These are phyloP conservation scores for Hordeum marinum DNA, from an alignment of 176 grass and related monocot genomes.

Conservation along the genomic window DNA sequence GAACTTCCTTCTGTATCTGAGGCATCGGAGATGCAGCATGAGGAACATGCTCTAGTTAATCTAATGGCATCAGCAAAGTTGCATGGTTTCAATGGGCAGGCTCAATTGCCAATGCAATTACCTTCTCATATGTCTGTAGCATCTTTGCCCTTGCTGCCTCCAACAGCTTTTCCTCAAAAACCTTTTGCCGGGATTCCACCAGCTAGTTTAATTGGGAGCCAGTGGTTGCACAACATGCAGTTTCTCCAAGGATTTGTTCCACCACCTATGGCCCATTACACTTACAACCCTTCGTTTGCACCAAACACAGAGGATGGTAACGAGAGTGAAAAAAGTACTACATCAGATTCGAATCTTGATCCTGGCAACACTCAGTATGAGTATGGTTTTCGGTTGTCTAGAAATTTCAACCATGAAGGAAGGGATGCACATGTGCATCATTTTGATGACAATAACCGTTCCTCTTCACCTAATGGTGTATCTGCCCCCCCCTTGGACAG, in stretches of 20 bases:
- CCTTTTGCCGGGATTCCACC: slow-evolving; percentile 54
- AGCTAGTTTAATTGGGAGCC: slow-evolving; percentile 44
- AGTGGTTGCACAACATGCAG: slow-evolving; percentile 64
- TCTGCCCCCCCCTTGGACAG: slow-evolving; percentile 29
- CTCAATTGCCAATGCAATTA: slow-evolving; percentile 61
- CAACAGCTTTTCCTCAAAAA: slow-evolving; percentile 47
- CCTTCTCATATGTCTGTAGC: slow-evolving; percentile 47
- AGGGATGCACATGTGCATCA: slow-evolving; percentile 46
- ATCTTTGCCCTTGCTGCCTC: slow-evolving; percentile 42
- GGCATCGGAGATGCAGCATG: slow-evolving; percentile 53
- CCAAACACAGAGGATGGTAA: slow-evolving; percentile 39
- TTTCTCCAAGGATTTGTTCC: slow-evolving; percentile 49
- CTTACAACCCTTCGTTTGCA: slow-evolving; percentile 34
- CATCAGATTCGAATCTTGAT: slow-evolving; percentile 34
- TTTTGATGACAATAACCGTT: slow-evolving; percentile 43
- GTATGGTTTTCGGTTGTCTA: slow-evolving; percentile 37
- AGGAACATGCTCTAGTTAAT: slow-evolving; percentile 72
- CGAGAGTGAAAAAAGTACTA: slow-evolving; percentile 39
- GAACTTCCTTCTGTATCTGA: slow-evolving; percentile 78
- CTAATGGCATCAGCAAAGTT: slow-evolving; percentile 67
- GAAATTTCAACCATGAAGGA: slow-evolving; percentile 38
- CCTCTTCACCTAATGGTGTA: slow-evolving; percentile 35
- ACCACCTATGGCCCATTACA: slow-evolving; percentile 55
- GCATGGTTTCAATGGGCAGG: slow-evolving; percentile 68
- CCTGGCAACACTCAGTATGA: slow-evolving; percentile 37